Conservation (phyloP, 257 asterid genomes). For the Paulownia fortunei region DNA sequence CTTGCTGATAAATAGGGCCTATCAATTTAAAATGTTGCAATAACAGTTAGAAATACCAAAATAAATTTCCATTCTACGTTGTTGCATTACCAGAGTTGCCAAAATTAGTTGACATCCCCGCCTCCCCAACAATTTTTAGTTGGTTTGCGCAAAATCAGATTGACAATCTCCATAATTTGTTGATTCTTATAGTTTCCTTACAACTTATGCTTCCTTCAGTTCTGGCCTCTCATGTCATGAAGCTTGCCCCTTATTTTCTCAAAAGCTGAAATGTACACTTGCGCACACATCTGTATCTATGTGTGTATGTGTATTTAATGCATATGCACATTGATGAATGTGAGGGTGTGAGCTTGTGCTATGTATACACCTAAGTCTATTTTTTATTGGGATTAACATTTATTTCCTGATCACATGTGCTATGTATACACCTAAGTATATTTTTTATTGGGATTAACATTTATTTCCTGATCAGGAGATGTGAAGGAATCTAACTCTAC, state of each 20-base stretch:
- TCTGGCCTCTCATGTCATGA: neutral
- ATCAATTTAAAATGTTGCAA: neutral
- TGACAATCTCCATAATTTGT: neutral
- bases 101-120: neutral
- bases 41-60: neutral
- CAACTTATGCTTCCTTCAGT: neutral
- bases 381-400: neutral
- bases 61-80: neutral
- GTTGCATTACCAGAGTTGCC: neutral
- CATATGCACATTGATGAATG: neutral
- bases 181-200: neutral
- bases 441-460: neutral
- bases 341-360: neutral
- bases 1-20: no score
- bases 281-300: neutral
- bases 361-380: neutral
- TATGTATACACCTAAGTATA: no score
- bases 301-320: neutral
- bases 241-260: no score
- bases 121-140: neutral
- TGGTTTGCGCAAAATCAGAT: neutral
- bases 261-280: neutral
- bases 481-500: neutral
- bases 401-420: neutral
- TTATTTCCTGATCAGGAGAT: neutral